Evolutionary conservation across 176 grass and related monocot genomes (phyloP).

Genomic region (Triticum turgidum): DNA sequence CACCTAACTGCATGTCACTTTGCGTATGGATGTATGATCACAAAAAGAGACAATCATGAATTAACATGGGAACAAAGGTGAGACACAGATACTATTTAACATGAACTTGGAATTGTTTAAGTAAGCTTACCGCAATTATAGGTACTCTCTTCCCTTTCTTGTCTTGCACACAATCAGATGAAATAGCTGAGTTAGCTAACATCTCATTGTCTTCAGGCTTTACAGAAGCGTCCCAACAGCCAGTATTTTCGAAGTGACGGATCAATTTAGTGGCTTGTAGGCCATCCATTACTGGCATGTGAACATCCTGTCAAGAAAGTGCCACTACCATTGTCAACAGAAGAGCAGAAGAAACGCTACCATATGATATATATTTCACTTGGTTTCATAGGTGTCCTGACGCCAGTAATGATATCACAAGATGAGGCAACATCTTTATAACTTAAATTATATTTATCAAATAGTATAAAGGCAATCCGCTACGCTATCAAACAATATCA

Average conservation of each 20-base stretch:
- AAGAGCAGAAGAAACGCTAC: constrained; percentile 28
- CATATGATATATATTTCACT: background rate
- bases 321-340: background rate
- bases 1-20: background rate
- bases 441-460: constrained; percentile 15
- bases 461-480: background rate
- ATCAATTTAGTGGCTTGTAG: constrained; percentile 91
- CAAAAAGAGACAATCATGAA: constrained; percentile 24
- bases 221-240: constrained; percentile 78
- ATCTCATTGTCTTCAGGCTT: constrained; percentile 44
- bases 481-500: background rate
- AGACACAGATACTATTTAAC: background rate
- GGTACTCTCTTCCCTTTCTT: constrained; percentile 54
- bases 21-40: background rate
- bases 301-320: constrained; percentile 68
- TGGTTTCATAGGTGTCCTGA: constrained; percentile 15
- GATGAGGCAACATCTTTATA: background rate
- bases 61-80: constrained; percentile 11
- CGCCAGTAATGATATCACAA: constrained; percentile 23
- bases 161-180: constrained; percentile 33
- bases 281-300: constrained; percentile 97
- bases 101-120: background rate
- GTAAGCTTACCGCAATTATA: constrained; percentile 73
- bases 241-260: constrained; percentile 76
- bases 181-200: constrained; percentile 34